phyloP scores from a whole-genome alignment of 345 rosid species.

The Nephelium lappaceum region DNA sequence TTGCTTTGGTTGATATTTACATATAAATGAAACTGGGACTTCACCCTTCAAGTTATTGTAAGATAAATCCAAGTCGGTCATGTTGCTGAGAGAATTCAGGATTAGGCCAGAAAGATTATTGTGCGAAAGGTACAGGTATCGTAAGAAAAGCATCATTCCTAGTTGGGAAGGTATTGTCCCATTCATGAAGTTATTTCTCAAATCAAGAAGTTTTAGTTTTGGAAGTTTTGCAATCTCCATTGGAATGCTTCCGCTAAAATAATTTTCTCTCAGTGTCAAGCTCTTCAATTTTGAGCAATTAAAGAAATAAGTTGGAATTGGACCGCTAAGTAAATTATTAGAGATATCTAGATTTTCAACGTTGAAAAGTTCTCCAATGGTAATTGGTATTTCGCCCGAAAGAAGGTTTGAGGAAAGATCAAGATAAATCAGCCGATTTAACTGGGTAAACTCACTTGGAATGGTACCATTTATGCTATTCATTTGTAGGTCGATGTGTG shows the following conservation, averaged over 20 bases:
- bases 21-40: background rate
- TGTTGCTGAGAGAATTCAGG: too few species aligned
- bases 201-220: background rate
- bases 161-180: too few species aligned
- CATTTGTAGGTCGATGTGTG: background rate
- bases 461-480: background rate
- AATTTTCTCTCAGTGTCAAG: background rate
- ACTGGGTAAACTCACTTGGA: background rate
- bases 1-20: background rate
- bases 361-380: background rate
- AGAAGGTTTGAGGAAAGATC: constrained; percentile 2
- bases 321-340: background rate
- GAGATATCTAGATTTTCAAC: constrained; percentile 2
- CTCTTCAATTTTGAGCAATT: background rate
- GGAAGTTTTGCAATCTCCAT: background rate
- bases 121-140: too few species aligned
- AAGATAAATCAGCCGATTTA: background rate
- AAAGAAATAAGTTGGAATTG: background rate
- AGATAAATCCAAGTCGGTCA: background rate
- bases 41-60: background rate
- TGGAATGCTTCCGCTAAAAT: background rate
- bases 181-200: too few species aligned
- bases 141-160: too few species aligned
- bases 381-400: background rate
- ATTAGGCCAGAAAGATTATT: too few species aligned